Evolutionary conservation across 257 asterid genomes (phyloP), one percentile per base, ranked within the genome.

Genomic region (Apocynum venetum): DNA sequence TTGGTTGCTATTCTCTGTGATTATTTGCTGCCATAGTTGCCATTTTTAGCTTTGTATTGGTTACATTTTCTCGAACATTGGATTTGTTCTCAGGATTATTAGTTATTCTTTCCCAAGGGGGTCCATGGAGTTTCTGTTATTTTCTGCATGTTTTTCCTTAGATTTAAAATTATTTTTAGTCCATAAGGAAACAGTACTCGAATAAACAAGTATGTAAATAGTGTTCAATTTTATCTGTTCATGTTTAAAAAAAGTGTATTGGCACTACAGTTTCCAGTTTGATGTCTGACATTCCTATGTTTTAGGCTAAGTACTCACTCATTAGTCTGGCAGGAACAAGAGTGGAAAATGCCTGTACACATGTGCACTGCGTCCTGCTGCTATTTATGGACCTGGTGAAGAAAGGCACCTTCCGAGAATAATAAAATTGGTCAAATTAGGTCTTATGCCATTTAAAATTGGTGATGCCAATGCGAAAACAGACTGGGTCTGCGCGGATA

Each of bases 331-430:
- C 93, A 93, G 97, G 80, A 84, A 90, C 73, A 79, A 79, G 81
- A 79, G 80, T 61, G 96, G 96, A 40, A 89, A 82, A 80, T 70
- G 87, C 80, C 85, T 96, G 13, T 96, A 91, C 85, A 81, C 96
- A 4, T 96, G 99, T 81, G 97, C 97, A 63, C 76, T 93, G 78
- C 98, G 99, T 49, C 98, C 99, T 47, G 99, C 97, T 83, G 96
- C 98, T 82, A 93, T 96, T 60, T 93, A 96, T 75, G 99, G 99
- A 69, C 99, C 98, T 1, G 97, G 99, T 70, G 99, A 96, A 86
- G 98, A 96, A 84, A 84, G 98, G 85, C 98, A 96, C 87, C 80
- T 96, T 74, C 98, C 97, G 0, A 90, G 99, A 91, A 93, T 93
- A 59, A 44, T 96, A 13, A 82, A 79, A 65, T 88, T 90, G 48